Base-by-base conservation (phyloP, 495 filamentous ascomycete species). In the Cetradonia linearis region DNA sequence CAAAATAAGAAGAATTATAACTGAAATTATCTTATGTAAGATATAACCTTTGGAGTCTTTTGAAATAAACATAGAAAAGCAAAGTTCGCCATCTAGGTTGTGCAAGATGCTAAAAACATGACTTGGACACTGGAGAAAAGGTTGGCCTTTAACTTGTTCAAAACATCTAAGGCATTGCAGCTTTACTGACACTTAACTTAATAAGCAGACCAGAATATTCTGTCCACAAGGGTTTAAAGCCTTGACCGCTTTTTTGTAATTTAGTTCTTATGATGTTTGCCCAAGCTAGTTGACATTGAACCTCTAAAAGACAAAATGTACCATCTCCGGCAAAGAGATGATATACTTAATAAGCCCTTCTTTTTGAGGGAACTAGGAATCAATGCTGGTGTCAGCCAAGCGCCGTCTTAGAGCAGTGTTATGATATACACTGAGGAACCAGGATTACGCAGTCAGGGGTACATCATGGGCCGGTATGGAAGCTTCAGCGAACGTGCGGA, bases 21-120 rank as follows among this genome's bases (percentile, higher is more conserved):
- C 48, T 63, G 28, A 60, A 37, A 56, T 25, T 20, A 3, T 20
- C 42, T 44, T 40, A 38, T 25, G 9, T 25, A 67, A 55, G 59
- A 67, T 40, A 60, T 66, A 9, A 49, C 47, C 33, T 64, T 66
- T 59, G 58, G 31, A 38, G 59, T 67, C 10, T 62, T 67, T 58
- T 55, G 63, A 40, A 67, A 67, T 59, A 46, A 67, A 34, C 37
- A 60, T 36, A 33, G 60, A 20, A 50, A 58, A 27, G 53, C 63
- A 18, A 47, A 67, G 59, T 62, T 65, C 62, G 49, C 63, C 7
- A 56, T 65, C 2, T 36, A 66, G 47, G 55, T 63, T 36, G 47
- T 67, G 20, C 47, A 53, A 52, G 60, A 67, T 37, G 56, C 63
- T 6, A 67, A 65, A 44, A 56, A 48, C 18, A 65, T 67, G 53